These are phyloP conservation scores for Naganishia liquefaciens DNA, from an alignment of 1,284 basidiomycete species.

Conservation along the genomic window DNA sequence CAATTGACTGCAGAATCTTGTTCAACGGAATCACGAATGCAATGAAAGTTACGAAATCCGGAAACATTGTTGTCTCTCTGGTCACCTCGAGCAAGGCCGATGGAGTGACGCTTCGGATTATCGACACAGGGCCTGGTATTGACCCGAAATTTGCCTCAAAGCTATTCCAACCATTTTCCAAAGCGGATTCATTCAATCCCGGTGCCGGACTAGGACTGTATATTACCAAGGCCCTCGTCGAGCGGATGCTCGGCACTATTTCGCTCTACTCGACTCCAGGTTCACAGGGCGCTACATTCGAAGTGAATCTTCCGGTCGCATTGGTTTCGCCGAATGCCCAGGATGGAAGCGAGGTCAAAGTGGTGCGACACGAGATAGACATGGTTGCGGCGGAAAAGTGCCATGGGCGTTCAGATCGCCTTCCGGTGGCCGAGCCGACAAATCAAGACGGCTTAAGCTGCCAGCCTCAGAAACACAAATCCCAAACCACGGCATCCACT, in stretches of 20 bases:
- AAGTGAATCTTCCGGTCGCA: slow-evolving; percentile 37
- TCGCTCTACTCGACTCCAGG: slow-evolving; percentile 31
- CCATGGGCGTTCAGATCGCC: background rate
- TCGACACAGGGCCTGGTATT: slow-evolving; percentile 41
- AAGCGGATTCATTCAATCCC: slow-evolving; percentile 37
- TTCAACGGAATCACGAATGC: slow-evolving; percentile 54
- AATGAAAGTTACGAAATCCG: slow-evolving; percentile 51
- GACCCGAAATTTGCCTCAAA: slow-evolving; percentile 34
- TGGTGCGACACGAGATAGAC: slow-evolving; percentile 8
- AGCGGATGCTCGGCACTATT: slow-evolving; percentile 39
- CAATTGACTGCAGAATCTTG: slow-evolving; percentile 43
- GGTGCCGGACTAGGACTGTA: slow-evolving; percentile 43
- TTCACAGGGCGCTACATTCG: slow-evolving; percentile 32
- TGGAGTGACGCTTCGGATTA: slow-evolving; percentile 30
- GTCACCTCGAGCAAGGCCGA: slow-evolving; percentile 18
- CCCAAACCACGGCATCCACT: background rate
- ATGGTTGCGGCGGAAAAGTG: slow-evolving; percentile 15
- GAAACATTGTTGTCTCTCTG: slow-evolving; percentile 39
- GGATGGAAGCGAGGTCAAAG: background rate
- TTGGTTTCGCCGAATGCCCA: background rate
- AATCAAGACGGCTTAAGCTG: background rate
- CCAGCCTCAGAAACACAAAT: background rate
- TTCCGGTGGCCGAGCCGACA: background rate
- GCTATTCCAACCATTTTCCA: slow-evolving; percentile 43
- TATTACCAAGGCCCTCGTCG: slow-evolving; percentile 40